A percentile compares a stretch with the other conserved stretches of the same genome.
Conservation (phyloP, 495 filamentous ascomycete genomes). For the Neurospora terricola region DNA sequence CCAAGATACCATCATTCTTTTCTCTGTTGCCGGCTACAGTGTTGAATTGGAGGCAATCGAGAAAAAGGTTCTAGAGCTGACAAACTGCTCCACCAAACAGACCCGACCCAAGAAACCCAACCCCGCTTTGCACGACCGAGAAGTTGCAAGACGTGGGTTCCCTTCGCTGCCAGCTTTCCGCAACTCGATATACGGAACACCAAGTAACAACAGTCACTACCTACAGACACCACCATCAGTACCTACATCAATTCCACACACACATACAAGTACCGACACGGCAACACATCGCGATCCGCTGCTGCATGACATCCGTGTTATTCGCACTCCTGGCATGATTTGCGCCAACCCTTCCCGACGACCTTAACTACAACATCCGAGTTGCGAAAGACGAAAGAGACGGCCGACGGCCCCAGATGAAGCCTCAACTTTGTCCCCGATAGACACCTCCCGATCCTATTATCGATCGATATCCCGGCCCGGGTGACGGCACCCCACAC, state of each 20-base stretch:
- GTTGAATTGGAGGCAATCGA: neutral
- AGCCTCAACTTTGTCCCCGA: constrained; percentile 12
- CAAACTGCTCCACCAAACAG: neutral
- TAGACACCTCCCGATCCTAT: constrained; percentile 16
- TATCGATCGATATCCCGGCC: constrained; percentile 28
- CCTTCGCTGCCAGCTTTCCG: neutral
- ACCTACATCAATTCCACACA: neutral
- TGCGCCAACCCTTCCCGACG: neutral
- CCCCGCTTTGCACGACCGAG: neutral
- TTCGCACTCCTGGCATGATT: constrained; percentile 1
- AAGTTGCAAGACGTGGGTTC: neutral
- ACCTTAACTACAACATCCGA: neutral
- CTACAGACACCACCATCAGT: constrained; percentile 1
- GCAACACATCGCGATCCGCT: neutral
- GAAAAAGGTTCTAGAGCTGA: neutral
- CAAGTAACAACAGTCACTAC: neutral
- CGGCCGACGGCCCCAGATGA: constrained; percentile 21
- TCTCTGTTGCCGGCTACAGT: neutral
- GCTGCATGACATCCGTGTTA: constrained; percentile 4
- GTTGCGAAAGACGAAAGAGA: neutral
- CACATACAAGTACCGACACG: neutral
- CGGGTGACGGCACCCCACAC: constrained; percentile 40
- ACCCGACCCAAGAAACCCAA: neutral
- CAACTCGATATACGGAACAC: neutral
- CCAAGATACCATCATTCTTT: neutral